Conservation (phyloP, 805 yeast genomes). For the Myxozyma monticola region DNA sequence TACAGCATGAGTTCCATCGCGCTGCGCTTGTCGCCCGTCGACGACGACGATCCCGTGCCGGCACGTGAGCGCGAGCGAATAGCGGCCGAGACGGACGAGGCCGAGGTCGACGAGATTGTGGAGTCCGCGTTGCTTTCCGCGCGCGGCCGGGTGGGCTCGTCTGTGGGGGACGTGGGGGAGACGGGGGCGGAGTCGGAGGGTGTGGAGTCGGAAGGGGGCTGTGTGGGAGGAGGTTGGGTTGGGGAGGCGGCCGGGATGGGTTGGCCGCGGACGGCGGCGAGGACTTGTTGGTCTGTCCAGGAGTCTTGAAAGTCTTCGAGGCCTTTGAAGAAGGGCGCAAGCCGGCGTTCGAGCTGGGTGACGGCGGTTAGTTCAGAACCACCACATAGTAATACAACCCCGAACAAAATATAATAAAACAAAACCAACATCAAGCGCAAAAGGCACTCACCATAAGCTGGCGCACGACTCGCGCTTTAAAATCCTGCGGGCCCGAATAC, state of each 20-base stretch:
- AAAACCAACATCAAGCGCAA: too few species aligned
- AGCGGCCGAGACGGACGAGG: slow-evolving; percentile 1
- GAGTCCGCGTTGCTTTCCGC: slow-evolving; percentile 19
- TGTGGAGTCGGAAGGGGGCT: not conserved
- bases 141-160: slow-evolving; percentile 11
- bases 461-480: slow-evolving; percentile 70
- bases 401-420: too few species aligned
- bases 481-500: slow-evolving; percentile 74
- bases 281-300: slow-evolving; percentile 72
- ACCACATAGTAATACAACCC: too few species aligned
- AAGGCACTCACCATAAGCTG: slow-evolving; percentile 49
- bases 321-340: slow-evolving; percentile 92
- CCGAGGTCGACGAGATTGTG: not conserved
- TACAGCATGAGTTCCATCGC: slow-evolving; percentile 56
- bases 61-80: slow-evolving; percentile 17
- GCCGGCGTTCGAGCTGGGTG: slow-evolving; percentile 52
- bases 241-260: slow-evolving; percentile 30
- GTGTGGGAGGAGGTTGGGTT: not conserved
- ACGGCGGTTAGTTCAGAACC: not conserved
- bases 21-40: slow-evolving; percentile 8
- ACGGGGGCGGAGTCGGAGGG: not conserved
- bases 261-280: slow-evolving; percentile 42
- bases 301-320: slow-evolving; percentile 70
- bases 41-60: slow-evolving; percentile 20
- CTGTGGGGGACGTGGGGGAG: not conserved